Evolutionary conservation across 306 rosid genomes (phyloP), one percentile per base, ranked within the genome.

Genomic region (Rosa multiflora): DNA sequence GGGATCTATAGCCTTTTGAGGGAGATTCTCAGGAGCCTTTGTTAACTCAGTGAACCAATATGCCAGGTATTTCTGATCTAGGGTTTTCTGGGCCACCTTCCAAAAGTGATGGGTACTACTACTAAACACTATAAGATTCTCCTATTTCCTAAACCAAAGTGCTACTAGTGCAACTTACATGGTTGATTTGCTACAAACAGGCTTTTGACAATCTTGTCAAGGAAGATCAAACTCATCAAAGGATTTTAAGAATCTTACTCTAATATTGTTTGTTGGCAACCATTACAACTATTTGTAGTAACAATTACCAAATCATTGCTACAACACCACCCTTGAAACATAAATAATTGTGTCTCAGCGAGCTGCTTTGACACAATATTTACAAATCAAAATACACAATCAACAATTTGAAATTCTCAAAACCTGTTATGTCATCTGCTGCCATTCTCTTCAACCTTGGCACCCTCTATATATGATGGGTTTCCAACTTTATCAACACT

Each of bases 321-420:
- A 77, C 82, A 78, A 74, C 71, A 80, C 80, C 72, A 53, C 35
- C 72, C 84, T 56, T 71, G 67, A 79, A 84, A 56, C 75, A 48
- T 42, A 47, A 80, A 80, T 52, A 68, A 55, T 14, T 80, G 83
- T 70, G 99, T 83, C 99, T 87, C 92, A 89, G 95, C 97, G 90
- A 94, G 94, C 81, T 88, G 97, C 97, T 91, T 91, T 75, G 85
- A 85, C 97, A 81, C 76, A 80, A 47, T 76, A 87, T 81, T 75
- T 87, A 94, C 98, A 92, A 44, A 74, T 58, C 75, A 78, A 9
- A 58, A 80, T 70, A 10, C 72, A 79, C 39, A 78, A 49, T 23
- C 69, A 20, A 9, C 13, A 2, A 78, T 23, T 66, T 52, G 74
- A 77, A 79, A 67, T 83, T 64, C 82, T 75, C 73, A 37, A 21